Base-by-base conservation (phyloP, 495 filamentous ascomycete species). In the Lophium mytilinum region DNA sequence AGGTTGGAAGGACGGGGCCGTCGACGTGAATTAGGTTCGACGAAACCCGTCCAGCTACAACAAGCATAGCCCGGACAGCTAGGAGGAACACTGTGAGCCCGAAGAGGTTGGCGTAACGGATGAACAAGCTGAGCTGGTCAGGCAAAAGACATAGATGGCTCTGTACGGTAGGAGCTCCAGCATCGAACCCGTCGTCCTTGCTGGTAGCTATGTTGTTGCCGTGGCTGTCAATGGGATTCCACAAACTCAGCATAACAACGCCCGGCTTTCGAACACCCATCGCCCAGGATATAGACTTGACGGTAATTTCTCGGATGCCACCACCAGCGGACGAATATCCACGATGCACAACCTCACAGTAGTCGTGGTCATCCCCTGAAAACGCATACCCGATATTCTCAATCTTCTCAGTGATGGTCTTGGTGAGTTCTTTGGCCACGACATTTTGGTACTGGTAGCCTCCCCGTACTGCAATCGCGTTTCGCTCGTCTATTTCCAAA, bases 361-460 rank as follows among this genome's bases (percentile, higher is more conserved):
- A 95, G 70, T 99, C 94, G 71, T 99, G 94, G 69, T 99, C 94
- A 64, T 99, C 94, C 1, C 94, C 94, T 1, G 90, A 95, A 68
- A 96, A 97, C 40, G 89, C 84, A 50, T 90, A 83, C 8, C 76
- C 70, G 15, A 95, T 83, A 47, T 89, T 83, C 17, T 89, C 63
- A 33, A 68, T 48, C 18, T 59, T 66, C 46, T 61, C 53, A 2
- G 63, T 66, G 54, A 68, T 66, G 35, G 83, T 79, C 14, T 81
- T 76, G 3, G 91, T 92, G 53, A 95, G 80, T 5, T 81, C 73
- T 37, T 80, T 79, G 12, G 79, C 82, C 21, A 97, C 80, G 7
- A 96, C 94, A 66, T 97, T 99, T 68, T 96, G 92, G 69, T 99
- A 99, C 68, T 97, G 94, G 70, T 94, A 95, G 15, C 94, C 94